A percentile compares a stretch with the other conserved stretches of the same genome.
These are phyloP conservation scores for Sinapis alba DNA, from an alignment of 441 rosid genomes.

Conservation along the genomic window DNA sequence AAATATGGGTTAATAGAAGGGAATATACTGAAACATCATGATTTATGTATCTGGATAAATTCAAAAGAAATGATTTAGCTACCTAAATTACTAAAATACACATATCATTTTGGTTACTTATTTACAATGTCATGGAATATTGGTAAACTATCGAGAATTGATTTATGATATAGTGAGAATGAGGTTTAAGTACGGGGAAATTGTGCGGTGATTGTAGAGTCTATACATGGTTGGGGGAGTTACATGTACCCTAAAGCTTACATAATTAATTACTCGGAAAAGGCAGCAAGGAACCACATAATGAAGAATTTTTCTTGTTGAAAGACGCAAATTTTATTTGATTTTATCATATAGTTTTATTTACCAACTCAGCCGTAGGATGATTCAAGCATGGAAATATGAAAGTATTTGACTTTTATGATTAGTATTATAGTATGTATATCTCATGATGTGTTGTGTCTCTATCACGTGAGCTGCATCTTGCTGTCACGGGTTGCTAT, in stretches of 20 bases:
- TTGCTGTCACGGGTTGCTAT: not conserved
- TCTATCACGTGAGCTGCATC: not conserved
- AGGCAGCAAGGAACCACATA: not conserved
- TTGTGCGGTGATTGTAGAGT: too few relatives aligned
- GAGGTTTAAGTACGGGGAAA: too few relatives aligned
- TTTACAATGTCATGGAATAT: too few relatives aligned
- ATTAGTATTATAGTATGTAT: not conserved
- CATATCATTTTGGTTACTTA: too few relatives aligned
- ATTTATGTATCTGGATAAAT: too few relatives aligned
- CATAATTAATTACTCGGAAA: not conserved
- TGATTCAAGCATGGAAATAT: not conserved
- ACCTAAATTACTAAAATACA: too few relatives aligned
- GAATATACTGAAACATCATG: not conserved
- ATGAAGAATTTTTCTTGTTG: not conserved
- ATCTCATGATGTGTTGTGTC: not conserved
- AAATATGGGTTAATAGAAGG: not conserved
- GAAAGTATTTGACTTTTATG: not conserved
- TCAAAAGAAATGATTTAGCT: too few relatives aligned
- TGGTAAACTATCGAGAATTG: too few relatives aligned
- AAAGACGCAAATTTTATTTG: not conserved
- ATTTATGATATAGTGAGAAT: too few relatives aligned
- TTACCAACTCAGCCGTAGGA: not conserved
- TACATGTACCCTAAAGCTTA: not conserved
- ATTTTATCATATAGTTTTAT: too few relatives aligned
- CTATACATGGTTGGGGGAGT: too few relatives aligned